Base-by-base conservation (phyloP, 768 basidiomycete genomes). In the Dacryopinax spathularia region DNA sequence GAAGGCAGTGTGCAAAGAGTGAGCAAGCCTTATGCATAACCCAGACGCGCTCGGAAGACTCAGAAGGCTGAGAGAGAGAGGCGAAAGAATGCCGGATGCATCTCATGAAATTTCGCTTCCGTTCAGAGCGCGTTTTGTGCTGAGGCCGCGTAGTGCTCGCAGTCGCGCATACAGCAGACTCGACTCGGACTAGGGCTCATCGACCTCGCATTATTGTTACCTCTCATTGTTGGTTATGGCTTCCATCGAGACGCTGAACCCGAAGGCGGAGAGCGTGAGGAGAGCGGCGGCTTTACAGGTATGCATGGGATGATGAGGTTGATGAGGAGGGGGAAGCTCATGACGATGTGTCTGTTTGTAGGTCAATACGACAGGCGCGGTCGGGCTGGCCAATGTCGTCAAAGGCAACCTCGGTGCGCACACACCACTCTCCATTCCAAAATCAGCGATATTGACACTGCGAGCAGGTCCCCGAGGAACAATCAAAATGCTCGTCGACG, bases 401-500 rank as follows among this genome's bases (percentile, higher is more conserved):
- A 95, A 92, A 80, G 85, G 89, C 72, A 98, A 99, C 78, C 81
- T 99, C 67, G 94, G 95, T 95, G 68, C 70, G 76, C 74, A 64
- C 31, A 66, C 61, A 60, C 62, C 65, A 65, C 64, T 65, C 60
- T 34, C 61, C 62, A 62, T 25, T n/a, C n/a, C n/a, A 10, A 27
- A 60, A 29, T 16, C 15, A 34, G 34, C 13, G 62, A 15, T 56
- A 60, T 60, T 60, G 63, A 33, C 66, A 65, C 60, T 60, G 68
- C 41, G 36, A 61, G 60, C 67, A 95, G 94, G 95, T 48, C 96
- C 96, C 20, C 80, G 95, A 75, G 96, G 96, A 65, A 98, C 96
- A 0, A 82, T 97, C 69, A 99, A 99, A 80, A 98, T 99, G 95
- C 85, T 99, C 61, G 96, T 99, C 41, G 96, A 98, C 75, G 96